Base-by-base conservation (phyloP, 257 asterid species). In the Buddleja alternifolia region DNA sequence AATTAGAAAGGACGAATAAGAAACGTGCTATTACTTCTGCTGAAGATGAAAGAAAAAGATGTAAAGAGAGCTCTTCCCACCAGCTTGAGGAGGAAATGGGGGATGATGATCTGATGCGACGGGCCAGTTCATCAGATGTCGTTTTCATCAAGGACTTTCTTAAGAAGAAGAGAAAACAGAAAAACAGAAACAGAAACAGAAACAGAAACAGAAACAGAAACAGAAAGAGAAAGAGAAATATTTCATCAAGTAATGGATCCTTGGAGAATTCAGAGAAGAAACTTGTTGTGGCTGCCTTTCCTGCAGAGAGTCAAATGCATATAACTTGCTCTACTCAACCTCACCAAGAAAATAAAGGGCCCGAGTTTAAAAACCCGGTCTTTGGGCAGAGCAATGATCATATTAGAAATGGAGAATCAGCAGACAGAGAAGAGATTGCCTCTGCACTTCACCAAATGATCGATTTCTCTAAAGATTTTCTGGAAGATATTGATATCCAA, bases 141-240 rank as follows among this genome's bases (percentile, higher is more conserved):
- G 50, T 17, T 48, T 64, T 36, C 59, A 34, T 21, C 52, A 21
- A 67, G 62, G 45, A 39, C 16, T 70, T 15, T 40, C 39, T 53
- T 50, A 75, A 70, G 37, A 72, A 37, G 46, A 74, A 65, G 76
- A 74, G 16, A 53, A 23, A 23, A 7, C 23, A 29, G 3, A 29
- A 29, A 29, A 29, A 29, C 34, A 29, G 34, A 29, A 29, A 29
- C 34, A 29, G 34, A 29, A 29, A n/a, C n/a, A n/a, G 34, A 29
- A 29, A 29, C 5, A 29, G 34, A 29, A 29, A 29, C 5, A 29
- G 34, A 29, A 29, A 29, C 3, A 29, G 34, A 29, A 29, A 29
- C 5, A 29, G 5, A 29, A 29, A 29, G 2, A 29, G 34, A 29
- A n/a, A n/a, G n/a, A n/a, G n/a, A n/a, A n/a, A n/a, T n/a, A n/a